Evolutionary conservation across 805 yeast genomes (phyloP).

Genomic region (Lipomyces japonicus): DNA sequence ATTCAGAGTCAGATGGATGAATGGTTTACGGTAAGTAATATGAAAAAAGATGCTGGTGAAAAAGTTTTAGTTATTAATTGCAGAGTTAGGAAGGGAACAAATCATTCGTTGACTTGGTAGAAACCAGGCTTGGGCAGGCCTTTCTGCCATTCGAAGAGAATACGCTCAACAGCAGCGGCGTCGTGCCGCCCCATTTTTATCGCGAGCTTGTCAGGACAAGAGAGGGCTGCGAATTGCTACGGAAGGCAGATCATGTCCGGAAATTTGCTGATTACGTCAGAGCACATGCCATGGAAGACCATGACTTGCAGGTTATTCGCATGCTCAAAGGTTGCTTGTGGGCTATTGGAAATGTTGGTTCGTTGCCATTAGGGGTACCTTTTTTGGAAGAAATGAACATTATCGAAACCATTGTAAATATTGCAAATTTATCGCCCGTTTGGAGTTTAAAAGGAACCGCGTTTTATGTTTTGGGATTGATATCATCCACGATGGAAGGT

Average conservation of each 20-base stretch:
- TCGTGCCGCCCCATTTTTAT: constrained; percentile 64
- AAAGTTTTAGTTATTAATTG: background rate
- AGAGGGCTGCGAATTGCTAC: constrained; percentile 67
- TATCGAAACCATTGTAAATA: constrained; percentile 50
- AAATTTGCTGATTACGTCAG: constrained; percentile 34
- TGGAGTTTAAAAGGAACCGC: constrained; percentile 73
- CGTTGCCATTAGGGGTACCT: constrained; percentile 64
- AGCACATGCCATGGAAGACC: constrained; percentile 22
- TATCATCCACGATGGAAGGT: constrained; percentile 72
- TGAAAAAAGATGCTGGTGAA: too few species aligned
- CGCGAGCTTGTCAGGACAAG: constrained; percentile 75
- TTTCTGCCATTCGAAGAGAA: constrained; percentile 1
- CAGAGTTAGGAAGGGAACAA: constrained; percentile 21
- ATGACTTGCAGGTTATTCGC: constrained; percentile 40
- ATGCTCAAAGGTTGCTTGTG: constrained; percentile 73
- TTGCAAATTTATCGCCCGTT: constrained; percentile 47
- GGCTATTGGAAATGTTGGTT: constrained; percentile 82
- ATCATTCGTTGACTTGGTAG: constrained; percentile 29
- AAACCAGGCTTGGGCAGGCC: constrained; percentile 22
- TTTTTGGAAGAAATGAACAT: constrained; percentile 51
- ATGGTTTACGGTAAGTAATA: constrained; percentile 54
- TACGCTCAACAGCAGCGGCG: background rate
- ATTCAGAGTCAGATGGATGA: constrained; percentile 61
- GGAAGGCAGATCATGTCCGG: constrained; percentile 44
- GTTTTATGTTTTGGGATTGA: constrained; percentile 69